Percentiles rank a stretch among this genome's conserved stretches.
phyloP scores from a whole-genome alignment of 306 rosid species.

The Aeschynomene evenia region DNA sequence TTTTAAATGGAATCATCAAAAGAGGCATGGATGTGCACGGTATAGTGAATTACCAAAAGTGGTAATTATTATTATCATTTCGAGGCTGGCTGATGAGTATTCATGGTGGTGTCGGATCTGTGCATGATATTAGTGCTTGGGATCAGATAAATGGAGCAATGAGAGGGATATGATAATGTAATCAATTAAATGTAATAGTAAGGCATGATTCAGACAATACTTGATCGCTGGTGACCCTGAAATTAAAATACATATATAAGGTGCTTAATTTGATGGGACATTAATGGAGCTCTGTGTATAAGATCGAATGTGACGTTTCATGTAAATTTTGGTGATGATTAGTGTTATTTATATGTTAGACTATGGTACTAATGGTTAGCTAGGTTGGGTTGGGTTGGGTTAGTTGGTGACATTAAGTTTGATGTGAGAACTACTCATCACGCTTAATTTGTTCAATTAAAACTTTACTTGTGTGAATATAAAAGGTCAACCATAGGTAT shows the following conservation, averaged over 20 bases:
- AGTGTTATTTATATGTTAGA: slow-evolving; percentile 2
- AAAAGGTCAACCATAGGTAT: too few relatives aligned
- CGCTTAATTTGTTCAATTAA: too few relatives aligned
- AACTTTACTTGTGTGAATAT: too few relatives aligned
- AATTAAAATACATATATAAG: too few relatives aligned
- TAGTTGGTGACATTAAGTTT: slow-evolving; percentile 1
- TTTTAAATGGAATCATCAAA: neutral
- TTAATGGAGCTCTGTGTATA: neutral
- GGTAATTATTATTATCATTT: neutral
- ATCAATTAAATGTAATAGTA: neutral
- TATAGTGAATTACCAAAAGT: neutral
- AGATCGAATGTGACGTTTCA: neutral
- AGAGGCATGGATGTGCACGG: neutral
- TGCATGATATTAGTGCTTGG: neutral
- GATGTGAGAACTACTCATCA: too few relatives aligned
- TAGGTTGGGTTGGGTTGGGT: neutral
- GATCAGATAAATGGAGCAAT: slow-evolving; percentile 6
- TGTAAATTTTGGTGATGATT: neutral
- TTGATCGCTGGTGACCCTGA: neutral
- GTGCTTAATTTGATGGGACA: slow-evolving; percentile 23
- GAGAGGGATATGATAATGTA: slow-evolving; percentile 18
- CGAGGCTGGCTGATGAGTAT: neutral
- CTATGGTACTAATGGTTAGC: too few relatives aligned
- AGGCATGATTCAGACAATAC: neutral
- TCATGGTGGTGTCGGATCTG: neutral